Conservation (phyloP, 2,329 filamentous ascomycete genomes). For the Berkeleyomyces basicola region DNA sequence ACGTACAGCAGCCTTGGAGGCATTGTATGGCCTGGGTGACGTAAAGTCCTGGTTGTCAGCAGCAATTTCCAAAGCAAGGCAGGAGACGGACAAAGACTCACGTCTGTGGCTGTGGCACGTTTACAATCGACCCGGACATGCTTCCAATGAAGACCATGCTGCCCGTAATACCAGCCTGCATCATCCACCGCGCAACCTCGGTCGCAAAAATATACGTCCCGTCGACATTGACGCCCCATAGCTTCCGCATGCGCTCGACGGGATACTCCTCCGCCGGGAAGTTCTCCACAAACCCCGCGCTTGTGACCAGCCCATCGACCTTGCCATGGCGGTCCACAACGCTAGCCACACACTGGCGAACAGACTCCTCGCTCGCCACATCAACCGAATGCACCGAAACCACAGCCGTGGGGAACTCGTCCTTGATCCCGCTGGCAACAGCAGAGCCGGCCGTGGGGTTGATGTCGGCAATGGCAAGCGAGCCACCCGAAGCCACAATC, state of each 20-base stretch:
- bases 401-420: background rate
- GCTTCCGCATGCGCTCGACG: slow-evolving; percentile 76
- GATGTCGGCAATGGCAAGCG: slow-evolving; percentile 83
- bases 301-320: slow-evolving; percentile 85
- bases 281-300: slow-evolving; percentile 94
- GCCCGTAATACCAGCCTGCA: slow-evolving; percentile 60
- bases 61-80: background rate
- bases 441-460: slow-evolving; percentile 33
- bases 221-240: slow-evolving; percentile 87
- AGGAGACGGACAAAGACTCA: slow-evolving; percentile 21
- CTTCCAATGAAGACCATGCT: slow-evolving; percentile 91
- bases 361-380: slow-evolving; percentile 7
- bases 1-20: slow-evolving; percentile 77
- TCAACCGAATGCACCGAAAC: slow-evolving; percentile 68
- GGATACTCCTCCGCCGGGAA: slow-evolving; percentile 85
- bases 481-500: slow-evolving; percentile 71
- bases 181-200: slow-evolving; percentile 71
- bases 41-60: background rate
- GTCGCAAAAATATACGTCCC: slow-evolving; percentile 83
- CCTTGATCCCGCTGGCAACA: background rate
- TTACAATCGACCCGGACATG: slow-evolving; percentile 90
- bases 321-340: slow-evolving; percentile 50
- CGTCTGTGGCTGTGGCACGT: slow-evolving; percentile 85
- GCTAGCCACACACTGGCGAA: background rate
- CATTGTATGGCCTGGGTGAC: slow-evolving; percentile 57